Percentiles rank a stretch among this genome's conserved stretches.
Conservation (phyloP, 139 green algal genomes). For the Auxenochlorella pyrenoidosa region DNA sequence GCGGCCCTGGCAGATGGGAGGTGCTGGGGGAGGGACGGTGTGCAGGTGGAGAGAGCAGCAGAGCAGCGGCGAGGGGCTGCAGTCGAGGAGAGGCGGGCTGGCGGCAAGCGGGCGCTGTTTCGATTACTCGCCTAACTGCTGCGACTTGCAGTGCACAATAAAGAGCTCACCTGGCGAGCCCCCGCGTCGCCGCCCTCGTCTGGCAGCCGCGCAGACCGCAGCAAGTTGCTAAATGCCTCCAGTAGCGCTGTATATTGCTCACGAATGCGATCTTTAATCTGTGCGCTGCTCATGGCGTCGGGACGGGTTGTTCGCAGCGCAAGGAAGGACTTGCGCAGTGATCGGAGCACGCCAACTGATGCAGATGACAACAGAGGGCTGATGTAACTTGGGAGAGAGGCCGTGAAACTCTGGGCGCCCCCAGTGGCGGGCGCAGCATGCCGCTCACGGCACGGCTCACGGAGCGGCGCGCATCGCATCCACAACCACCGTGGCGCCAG, state of each 20-base stretch:
- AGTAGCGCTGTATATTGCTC: conserved; percentile 17
- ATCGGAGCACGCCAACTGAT: too few relatives aligned
- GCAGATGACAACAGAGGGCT: too few relatives aligned
- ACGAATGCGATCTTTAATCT: conserved; percentile 25
- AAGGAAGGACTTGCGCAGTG: too few relatives aligned
- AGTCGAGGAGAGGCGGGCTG: not conserved
- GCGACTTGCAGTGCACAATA: too few relatives aligned
- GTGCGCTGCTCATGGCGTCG: not conserved
- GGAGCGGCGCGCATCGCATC: too few relatives aligned
- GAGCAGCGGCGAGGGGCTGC: not conserved
- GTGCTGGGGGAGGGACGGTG: not conserved
- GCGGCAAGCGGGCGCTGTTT: too few relatives aligned
- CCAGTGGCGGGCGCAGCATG: too few relatives aligned
- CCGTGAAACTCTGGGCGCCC: too few relatives aligned
- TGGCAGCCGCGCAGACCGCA: not conserved
- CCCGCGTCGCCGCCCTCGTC: conserved; percentile 9
- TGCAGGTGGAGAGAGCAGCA: not conserved
- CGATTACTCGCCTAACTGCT: not conserved
- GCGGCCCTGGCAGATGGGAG: not conserved
- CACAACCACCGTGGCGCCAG: too few relatives aligned
- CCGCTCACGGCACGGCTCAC: too few relatives aligned
- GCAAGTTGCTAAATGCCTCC: conserved; percentile 21
- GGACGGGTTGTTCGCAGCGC: too few relatives aligned
- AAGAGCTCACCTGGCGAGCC: not conserved
- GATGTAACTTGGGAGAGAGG: too few relatives aligned